phyloP scores from a whole-genome alignment of 768 basidiomycete species.

The Ramaria sp. region DNA sequence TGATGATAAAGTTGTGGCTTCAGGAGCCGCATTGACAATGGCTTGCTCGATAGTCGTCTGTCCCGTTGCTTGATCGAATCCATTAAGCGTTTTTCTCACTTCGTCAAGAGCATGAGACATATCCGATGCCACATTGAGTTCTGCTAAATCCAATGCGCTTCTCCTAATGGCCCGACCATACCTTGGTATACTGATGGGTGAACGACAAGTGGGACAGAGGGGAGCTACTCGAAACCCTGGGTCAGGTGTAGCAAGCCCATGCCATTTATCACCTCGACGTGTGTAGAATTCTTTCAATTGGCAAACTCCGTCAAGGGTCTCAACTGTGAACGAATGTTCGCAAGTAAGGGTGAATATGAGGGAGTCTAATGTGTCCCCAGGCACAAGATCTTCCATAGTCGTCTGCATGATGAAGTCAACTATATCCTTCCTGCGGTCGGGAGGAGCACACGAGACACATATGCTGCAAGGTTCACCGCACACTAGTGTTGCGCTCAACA shows the following conservation, averaged over 20 bases:
- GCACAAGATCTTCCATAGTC: constrained; percentile 37
- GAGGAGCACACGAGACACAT: constrained; percentile 41
- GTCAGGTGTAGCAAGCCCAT: constrained; percentile 32
- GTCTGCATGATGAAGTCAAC: constrained; percentile 53
- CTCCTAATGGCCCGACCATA: constrained; percentile 55
- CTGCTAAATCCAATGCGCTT: constrained; percentile 53
- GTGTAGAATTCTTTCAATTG: constrained; percentile 41
- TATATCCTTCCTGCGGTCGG: constrained; percentile 27
- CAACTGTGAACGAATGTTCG: constrained; percentile 57
- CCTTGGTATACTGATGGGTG: constrained; percentile 42
- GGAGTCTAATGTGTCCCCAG: constrained; percentile 34
- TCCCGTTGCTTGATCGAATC: background rate
- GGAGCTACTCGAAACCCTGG: constrained; percentile 33
- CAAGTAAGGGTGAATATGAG: constrained; percentile 52
- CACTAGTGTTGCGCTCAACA: constrained; percentile 27
- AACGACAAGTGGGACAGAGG: constrained; percentile 52
- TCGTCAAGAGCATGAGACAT: constrained; percentile 36
- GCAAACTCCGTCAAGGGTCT: constrained; percentile 56
- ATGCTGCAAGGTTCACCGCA: constrained; percentile 53
- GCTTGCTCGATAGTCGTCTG: constrained; percentile 20
- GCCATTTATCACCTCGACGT: constrained; percentile 31
- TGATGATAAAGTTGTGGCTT: constrained; percentile 1
- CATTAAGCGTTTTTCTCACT: background rate
- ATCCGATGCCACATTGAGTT: constrained; percentile 44
- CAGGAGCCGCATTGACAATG: constrained; percentile 19